Conservation (phyloP, 2,329 filamentous ascomycete species). For the Fusarium drepaniforme region DNA sequence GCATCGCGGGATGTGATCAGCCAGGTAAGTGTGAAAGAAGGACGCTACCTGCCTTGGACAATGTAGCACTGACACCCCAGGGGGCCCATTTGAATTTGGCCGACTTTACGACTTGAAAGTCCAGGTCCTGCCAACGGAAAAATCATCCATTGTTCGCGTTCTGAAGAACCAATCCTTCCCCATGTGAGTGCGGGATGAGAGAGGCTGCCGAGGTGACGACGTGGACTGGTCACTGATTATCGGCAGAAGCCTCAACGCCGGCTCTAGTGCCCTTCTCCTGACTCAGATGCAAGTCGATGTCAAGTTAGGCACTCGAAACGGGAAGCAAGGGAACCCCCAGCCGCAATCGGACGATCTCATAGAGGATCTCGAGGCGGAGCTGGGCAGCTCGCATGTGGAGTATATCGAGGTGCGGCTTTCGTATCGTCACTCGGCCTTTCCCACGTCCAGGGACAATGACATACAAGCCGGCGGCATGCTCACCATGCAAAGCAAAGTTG, state of each 20-base stretch:
- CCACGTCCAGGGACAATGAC: constrained; percentile 45
- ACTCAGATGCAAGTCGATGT: constrained; percentile 57
- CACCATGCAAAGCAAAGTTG: constrained; percentile 60
- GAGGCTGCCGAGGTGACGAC: not conserved
- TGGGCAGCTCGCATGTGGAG: constrained; percentile 61
- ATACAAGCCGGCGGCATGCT: constrained; percentile 51
- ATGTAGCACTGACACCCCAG: constrained; percentile 39
- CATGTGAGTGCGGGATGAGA: constrained; percentile 49
- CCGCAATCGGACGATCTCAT: constrained; percentile 68
- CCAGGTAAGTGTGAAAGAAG: constrained; percentile 34
- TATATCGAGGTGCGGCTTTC: constrained; percentile 66
- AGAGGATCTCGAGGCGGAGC: constrained; percentile 67
- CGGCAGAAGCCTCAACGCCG: constrained; percentile 55
- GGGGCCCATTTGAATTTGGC: constrained; percentile 55
- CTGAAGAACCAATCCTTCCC: constrained; percentile 59
- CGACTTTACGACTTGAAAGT: constrained; percentile 63
- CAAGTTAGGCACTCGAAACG: constrained; percentile 10
- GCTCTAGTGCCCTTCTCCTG: constrained; percentile 62
- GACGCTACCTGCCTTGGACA: not conserved
- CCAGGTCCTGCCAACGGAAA: constrained; percentile 57
- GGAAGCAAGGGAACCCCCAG: constrained; percentile 42
- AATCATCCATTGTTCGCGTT: constrained; percentile 59
- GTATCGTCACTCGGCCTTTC: constrained; percentile 70
- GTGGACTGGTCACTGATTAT: constrained; percentile 25
- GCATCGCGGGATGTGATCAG: constrained; percentile 18